Evolutionary conservation across 192 early-diverging fungal species (phyloP).

Genomic region (Coemansia sp.): DNA sequence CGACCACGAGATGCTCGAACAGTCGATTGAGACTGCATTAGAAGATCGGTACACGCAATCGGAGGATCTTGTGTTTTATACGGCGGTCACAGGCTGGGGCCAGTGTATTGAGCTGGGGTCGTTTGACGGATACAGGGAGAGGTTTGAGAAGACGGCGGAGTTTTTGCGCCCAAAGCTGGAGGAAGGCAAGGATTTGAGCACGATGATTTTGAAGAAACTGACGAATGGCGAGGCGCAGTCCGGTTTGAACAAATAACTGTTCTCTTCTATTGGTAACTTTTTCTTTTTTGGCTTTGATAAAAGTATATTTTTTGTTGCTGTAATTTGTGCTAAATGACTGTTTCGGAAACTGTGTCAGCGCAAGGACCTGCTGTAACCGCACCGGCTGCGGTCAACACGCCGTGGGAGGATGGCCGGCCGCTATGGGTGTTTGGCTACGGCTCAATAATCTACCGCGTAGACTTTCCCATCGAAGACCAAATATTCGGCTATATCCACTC

Average conservation of each 20-base stretch:
- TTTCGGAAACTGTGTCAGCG: neutral
- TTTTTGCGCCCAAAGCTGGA: constrained; percentile 75
- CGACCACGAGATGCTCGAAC: constrained; percentile 77
- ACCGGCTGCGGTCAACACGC: constrained; percentile 11
- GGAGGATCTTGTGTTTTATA: constrained; percentile 85
- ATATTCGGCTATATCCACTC: constrained; percentile 25
- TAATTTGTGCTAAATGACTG: neutral
- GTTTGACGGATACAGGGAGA: constrained; percentile 77
- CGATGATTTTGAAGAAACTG: constrained; percentile 54
- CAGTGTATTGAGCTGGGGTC: constrained; percentile 81
- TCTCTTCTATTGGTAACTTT: neutral
- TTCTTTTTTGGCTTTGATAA: neutral
- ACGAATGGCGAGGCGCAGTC: constrained; percentile 15
- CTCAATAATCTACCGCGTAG: constrained; percentile 68
- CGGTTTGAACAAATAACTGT: too few species aligned
- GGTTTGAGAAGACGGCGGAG: constrained; percentile 79
- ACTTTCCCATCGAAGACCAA: constrained; percentile 60
- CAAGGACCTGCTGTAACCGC: neutral
- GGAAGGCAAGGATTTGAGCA: constrained; percentile 59
- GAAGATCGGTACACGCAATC: constrained; percentile 69
- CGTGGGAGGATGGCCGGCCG: constrained; percentile 29
- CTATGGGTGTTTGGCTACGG: constrained; percentile 75
- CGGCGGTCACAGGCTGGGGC: constrained; percentile 90
- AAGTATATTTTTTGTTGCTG: too few species aligned
- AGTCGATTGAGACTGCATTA: constrained; percentile 81